Evolutionary conservation across 805 yeast genomes (phyloP).

Genomic region (Lipomyces starkeyi): DNA sequence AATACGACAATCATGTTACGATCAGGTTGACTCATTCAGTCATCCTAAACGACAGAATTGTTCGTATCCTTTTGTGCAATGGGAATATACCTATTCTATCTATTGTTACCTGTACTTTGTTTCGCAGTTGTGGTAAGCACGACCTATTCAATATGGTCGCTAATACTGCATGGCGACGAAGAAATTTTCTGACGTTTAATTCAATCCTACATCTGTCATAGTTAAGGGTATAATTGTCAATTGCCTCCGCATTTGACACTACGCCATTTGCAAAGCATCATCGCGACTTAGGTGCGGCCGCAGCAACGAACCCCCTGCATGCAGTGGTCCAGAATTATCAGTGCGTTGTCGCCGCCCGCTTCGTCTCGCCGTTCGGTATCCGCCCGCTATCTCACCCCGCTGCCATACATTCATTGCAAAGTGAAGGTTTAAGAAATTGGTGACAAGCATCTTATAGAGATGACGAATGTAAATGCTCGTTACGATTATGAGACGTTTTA

Average conservation of each 20-base stretch:
- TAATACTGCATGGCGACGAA: not conserved
- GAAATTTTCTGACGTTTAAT: not conserved
- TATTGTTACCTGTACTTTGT: not conserved
- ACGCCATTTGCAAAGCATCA: slow-evolving; percentile 17
- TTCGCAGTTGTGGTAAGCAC: not conserved
- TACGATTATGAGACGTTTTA: slow-evolving; percentile 19
- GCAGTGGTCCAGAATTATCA: too few species aligned
- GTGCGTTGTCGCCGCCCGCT: not conserved
- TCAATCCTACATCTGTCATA: not conserved
- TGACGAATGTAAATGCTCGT: slow-evolving; percentile 2
- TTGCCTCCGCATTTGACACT: slow-evolving; percentile 9
- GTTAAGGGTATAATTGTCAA: not conserved
- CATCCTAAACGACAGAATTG: not conserved
- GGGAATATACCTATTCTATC: not conserved
- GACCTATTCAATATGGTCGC: not conserved
- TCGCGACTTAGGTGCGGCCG: slow-evolving; percentile 15
- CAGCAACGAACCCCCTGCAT: not conserved
- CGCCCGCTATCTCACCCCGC: slow-evolving; percentile 1
- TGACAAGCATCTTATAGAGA: slow-evolving; percentile 1
- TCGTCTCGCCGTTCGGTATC: not conserved
- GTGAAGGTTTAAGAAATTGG: not conserved
- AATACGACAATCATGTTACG: not conserved
- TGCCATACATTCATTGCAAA: not conserved
- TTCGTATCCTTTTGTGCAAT: not conserved
- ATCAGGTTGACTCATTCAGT: not conserved